phyloP scores from a whole-genome alignment of 2,329 filamentous ascomycete species.

The Pseudogymnoascus sp. region DNA sequence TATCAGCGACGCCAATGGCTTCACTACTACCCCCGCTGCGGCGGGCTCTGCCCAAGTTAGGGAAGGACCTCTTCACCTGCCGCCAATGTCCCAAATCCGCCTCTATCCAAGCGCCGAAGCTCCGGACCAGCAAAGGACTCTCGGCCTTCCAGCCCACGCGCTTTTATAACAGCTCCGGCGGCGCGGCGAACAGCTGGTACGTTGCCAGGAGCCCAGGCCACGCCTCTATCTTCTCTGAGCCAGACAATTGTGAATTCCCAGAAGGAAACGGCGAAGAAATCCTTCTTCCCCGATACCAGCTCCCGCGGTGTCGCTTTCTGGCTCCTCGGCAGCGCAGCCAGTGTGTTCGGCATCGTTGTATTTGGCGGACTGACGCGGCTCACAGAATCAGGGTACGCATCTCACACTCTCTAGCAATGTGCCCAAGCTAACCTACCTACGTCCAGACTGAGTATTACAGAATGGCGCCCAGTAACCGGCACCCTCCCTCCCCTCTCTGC shows the following conservation, averaged over 20 bases:
- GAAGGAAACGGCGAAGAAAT: slow-evolving; percentile 13
- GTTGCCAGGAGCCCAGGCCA: slow-evolving; percentile 11
- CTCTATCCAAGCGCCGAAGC: neutral
- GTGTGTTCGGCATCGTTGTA: slow-evolving; percentile 94
- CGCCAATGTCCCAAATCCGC: slow-evolving; percentile 23
- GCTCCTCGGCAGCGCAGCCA: slow-evolving; percentile 83
- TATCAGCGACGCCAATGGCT: slow-evolving; percentile 23
- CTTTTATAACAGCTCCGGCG: slow-evolving; percentile 25
- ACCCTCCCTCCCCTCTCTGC: slow-evolving; percentile 74
- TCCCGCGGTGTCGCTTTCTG: slow-evolving; percentile 81
- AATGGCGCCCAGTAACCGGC: slow-evolving; percentile 96
- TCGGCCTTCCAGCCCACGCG: slow-evolving; percentile 18
- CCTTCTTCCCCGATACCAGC: slow-evolving; percentile 45
- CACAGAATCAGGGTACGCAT: slow-evolving; percentile 82
- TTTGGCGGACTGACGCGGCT: slow-evolving; percentile 89
- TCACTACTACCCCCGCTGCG: slow-evolving; percentile 27
- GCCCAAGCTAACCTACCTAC: slow-evolving; percentile 12
- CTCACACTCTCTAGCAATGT: slow-evolving; percentile 15
- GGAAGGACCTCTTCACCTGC: slow-evolving; percentile 27
- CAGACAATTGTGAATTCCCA: slow-evolving; percentile 20
- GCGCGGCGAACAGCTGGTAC: slow-evolving; percentile 14
- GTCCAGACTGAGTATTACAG: slow-evolving; percentile 84
- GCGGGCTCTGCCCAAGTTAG: slow-evolving; percentile 23
- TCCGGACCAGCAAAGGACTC: slow-evolving; percentile 3
- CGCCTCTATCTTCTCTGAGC: slow-evolving; percentile 22